Conservation (phyloP, 441 rosid genomes). For the Brassica hybrid region DNA sequence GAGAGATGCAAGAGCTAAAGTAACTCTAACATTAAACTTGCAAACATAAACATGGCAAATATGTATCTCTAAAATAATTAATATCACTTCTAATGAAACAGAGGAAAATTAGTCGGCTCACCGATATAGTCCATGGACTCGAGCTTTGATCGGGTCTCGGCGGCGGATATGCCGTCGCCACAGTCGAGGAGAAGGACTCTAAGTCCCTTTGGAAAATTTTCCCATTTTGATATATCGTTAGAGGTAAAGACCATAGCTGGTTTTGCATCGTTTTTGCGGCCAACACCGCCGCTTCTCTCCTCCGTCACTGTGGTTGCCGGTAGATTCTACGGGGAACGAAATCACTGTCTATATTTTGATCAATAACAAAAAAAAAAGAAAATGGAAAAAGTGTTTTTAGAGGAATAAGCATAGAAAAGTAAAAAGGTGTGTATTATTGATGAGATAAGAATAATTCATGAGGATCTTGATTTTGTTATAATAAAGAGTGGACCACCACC, state of each 20-base stretch:
- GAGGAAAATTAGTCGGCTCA: conserved; percentile 45
- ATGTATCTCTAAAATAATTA: not conserved
- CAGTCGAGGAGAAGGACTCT: conserved; percentile 64
- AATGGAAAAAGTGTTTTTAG: not conserved
- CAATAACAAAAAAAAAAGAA: not conserved
- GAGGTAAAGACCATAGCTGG: conserved; percentile 96
- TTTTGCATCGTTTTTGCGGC: conserved; percentile 94
- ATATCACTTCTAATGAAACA: not conserved
- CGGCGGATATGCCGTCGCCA: conserved; percentile 50
- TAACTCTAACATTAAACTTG: conserved; percentile 8
- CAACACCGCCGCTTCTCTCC: conserved; percentile 39
- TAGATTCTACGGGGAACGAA: conserved; percentile 35
- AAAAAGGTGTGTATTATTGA: conserved; percentile 42
- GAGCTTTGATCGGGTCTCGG: conserved; percentile 73
- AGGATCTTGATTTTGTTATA: conserved; percentile 42
- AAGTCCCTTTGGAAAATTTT: conserved; percentile 96
- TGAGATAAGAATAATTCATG: conserved; percentile 42
- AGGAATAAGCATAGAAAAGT: conserved; percentile 30
- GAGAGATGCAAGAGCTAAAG: conserved; percentile 27
- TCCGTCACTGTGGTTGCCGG: conserved; percentile 48
- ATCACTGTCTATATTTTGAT: conserved; percentile 15
- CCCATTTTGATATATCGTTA: conserved; percentile 86
- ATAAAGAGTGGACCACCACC: conserved; percentile 39
- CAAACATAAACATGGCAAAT: not conserved
- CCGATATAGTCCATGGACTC: conserved; percentile 93